phyloP scores from a whole-genome alignment of 441 rosid genomes.

The Aleurites moluccanus region DNA sequence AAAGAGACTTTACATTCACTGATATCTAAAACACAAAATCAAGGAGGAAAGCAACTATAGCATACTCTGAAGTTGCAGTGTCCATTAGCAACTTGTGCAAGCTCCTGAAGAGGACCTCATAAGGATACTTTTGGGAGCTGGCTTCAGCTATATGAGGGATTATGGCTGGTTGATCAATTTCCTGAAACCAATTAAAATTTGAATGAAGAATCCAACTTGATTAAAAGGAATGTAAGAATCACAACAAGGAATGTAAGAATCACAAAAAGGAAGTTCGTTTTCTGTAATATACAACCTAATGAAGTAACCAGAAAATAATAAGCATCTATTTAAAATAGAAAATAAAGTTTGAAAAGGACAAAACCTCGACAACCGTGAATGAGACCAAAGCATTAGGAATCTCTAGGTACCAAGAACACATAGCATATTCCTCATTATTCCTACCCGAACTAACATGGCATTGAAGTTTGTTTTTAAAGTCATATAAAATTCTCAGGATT shows the following conservation, averaged over 20 bases:
- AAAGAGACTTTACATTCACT: conserved; percentile 2
- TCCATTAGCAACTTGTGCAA: conserved; percentile 97
- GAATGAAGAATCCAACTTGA: conserved; percentile 20
- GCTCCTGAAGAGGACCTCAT: conserved; percentile 98
- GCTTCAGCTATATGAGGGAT: conserved; percentile 99
- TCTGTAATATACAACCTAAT: background rate
- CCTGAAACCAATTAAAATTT: conserved; percentile 52
- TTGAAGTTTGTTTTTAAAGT: too few species aligned
- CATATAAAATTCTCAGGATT: too few species aligned
- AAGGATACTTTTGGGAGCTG: conserved; percentile 87
- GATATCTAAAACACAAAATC: conserved; percentile 19
- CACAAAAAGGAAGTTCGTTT: background rate
- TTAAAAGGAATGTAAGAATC: conserved; percentile 6
- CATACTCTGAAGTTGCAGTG: conserved; percentile 99
- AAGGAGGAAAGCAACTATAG: conserved; percentile 34
- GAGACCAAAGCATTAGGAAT: background rate
- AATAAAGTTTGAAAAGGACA: background rate
- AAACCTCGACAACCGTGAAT: background rate
- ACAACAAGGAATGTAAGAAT: background rate
- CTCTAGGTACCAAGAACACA: background rate
- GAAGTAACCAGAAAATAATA: background rate
- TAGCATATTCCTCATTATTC: background rate
- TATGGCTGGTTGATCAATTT: conserved; percentile 96
- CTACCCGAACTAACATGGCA: background rate
- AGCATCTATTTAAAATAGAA: background rate